These are phyloP conservation scores for Spirogloea muscicola DNA, from an alignment of 139 green algal genomes.

Conservation along the genomic window DNA sequence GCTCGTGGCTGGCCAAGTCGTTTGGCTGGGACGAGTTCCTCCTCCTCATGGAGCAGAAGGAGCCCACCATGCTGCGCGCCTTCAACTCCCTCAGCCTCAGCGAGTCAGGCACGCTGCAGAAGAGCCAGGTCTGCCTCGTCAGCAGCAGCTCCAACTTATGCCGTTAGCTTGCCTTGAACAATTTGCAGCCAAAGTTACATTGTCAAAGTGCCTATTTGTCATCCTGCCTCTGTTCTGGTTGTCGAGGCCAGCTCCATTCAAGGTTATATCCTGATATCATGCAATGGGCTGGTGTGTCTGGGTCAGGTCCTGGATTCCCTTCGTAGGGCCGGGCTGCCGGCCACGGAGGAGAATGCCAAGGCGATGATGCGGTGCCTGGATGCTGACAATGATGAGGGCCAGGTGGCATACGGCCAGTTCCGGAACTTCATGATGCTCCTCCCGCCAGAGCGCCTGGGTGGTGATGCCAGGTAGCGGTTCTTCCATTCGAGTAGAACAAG, in stretches of 20 bases:
- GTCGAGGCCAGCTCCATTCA: too few species aligned
- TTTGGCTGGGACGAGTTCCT: conserved; percentile 65
- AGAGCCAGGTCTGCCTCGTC: conserved; percentile 54
- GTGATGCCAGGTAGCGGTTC: conserved; percentile 49
- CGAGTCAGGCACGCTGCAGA: conserved; percentile 49
- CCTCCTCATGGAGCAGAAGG: conserved; percentile 56
- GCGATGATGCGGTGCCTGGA: conserved; percentile 50
- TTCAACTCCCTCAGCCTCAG: conserved; percentile 60
- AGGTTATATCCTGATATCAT: not conserved
- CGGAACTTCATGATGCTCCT: conserved; percentile 69
- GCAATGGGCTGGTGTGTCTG: too few species aligned
- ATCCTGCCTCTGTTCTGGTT: too few species aligned
- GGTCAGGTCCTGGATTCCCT: conserved; percentile 49
- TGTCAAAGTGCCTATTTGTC: too few species aligned
- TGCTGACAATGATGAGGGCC: conserved; percentile 15
- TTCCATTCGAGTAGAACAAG: too few species aligned
- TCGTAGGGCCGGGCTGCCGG: conserved; percentile 51
- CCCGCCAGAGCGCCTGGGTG: conserved; percentile 53
- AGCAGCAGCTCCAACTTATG: too few species aligned
- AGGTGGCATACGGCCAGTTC: conserved; percentile 65
- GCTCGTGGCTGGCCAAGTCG: conserved; percentile 44
- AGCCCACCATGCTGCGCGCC: conserved; percentile 59
- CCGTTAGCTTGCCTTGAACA: too few species aligned
- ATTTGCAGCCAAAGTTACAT: too few species aligned
- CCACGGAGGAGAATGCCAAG: conserved; percentile 60